Evolutionary conservation across 208 protist species (phyloP).

Genomic region (Leishmania major): DNA sequence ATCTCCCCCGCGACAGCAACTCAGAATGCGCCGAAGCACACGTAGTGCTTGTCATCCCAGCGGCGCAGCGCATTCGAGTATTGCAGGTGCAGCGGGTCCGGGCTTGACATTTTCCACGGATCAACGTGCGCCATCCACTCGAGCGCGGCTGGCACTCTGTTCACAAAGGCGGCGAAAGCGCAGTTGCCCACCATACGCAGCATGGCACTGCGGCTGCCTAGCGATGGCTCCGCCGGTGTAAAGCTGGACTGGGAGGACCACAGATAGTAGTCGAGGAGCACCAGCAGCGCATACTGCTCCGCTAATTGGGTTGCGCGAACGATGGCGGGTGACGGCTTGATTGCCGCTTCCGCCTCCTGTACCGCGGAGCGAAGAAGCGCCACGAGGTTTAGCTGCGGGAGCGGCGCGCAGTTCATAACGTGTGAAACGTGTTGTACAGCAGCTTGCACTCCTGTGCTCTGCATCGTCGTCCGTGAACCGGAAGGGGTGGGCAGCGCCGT

Average conservation of each 20-base stretch:
- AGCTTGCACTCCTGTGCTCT: not conserved
- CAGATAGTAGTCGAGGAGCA: slow-evolving; percentile 70
- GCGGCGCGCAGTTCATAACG: not conserved
- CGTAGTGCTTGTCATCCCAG: slow-evolving; percentile 82
- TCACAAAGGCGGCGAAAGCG: slow-evolving; percentile 54
- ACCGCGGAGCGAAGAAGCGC: slow-evolving; percentile 6
- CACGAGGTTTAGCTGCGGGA: slow-evolving; percentile 13
- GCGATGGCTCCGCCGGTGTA: not conserved
- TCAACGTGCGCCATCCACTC: slow-evolving; percentile 69
- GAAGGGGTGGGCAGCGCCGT: slow-evolving; percentile 3
- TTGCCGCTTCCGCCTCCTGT: slow-evolving; percentile 9
- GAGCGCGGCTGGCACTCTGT: slow-evolving; percentile 19
- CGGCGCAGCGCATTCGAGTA: slow-evolving; percentile 84
- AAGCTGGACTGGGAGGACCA: slow-evolving; percentile 12
- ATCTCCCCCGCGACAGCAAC: not conserved
- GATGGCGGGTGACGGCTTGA: slow-evolving; percentile 4
- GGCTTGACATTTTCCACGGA: slow-evolving; percentile 59
- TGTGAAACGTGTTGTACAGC: slow-evolving; percentile 4
- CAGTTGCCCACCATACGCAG: slow-evolving; percentile 5
- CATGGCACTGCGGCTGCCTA: not conserved
- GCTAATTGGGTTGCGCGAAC: slow-evolving; percentile 28
- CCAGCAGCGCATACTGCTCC: slow-evolving; percentile 66
- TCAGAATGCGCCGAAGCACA: slow-evolving; percentile 60
- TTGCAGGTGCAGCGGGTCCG: slow-evolving; percentile 64
- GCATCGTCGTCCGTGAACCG: not conserved